These are phyloP conservation scores for Penicillium taxi DNA, from an alignment of 495 filamentous ascomycete genomes.

Conservation along the genomic window DNA sequence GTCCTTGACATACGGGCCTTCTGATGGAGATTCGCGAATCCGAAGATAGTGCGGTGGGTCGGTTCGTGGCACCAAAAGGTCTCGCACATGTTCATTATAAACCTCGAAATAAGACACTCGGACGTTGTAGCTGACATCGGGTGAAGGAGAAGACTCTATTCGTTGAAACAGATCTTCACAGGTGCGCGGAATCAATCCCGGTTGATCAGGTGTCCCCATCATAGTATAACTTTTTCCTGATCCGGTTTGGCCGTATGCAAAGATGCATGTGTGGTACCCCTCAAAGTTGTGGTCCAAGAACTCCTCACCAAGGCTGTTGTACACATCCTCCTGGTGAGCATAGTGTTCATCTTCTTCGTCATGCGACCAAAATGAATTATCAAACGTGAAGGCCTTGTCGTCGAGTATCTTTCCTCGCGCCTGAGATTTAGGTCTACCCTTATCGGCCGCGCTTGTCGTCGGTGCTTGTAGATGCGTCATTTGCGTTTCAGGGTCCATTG, in stretches of 20 bases:
- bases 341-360: slow-evolving; percentile 65
- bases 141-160: slow-evolving; percentile 74
- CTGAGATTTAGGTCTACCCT: slow-evolving; percentile 58
- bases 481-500: slow-evolving; percentile 81
- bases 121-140: slow-evolving; percentile 91
- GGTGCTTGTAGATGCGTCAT: slow-evolving; percentile 62
- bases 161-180: slow-evolving; percentile 94
- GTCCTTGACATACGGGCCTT: slow-evolving; percentile 97
- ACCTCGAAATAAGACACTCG: slow-evolving; percentile 98
- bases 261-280: slow-evolving; percentile 98
- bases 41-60: slow-evolving; percentile 87
- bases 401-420: slow-evolving; percentile 67
- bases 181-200: slow-evolving; percentile 92
- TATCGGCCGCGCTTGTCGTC: slow-evolving; percentile 53
- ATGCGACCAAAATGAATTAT: slow-evolving; percentile 97
- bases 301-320: slow-evolving; percentile 89
- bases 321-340: slow-evolving; percentile 84
- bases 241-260: slow-evolving; percentile 96
- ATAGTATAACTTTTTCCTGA: slow-evolving; percentile 98
- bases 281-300: slow-evolving; percentile 99
- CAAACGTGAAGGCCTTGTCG: slow-evolving; percentile 88
- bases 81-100: slow-evolving; percentile 98
- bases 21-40: slow-evolving; percentile 88
- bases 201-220: slow-evolving; percentile 88
- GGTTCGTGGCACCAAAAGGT: slow-evolving; percentile 71